Conservation (phyloP, 257 asterid genomes). For the Fraxinus excelsior region DNA sequence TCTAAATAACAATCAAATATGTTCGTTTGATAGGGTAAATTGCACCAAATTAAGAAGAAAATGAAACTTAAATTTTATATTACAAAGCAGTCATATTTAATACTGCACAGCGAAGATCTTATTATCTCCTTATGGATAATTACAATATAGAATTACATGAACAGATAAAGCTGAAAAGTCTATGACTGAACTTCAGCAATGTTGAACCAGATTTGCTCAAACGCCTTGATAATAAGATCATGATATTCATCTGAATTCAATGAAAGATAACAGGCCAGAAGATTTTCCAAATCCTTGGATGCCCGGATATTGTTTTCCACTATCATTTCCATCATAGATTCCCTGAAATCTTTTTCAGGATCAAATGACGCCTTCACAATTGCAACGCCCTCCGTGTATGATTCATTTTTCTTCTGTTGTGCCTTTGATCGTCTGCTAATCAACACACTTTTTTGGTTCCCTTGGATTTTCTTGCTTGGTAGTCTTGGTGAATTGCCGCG, state of each 20-base stretch:
- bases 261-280: slow-evolving; percentile 84
- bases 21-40: too few relatives aligned
- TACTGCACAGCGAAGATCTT: neutral
- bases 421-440: slow-evolving; percentile 17
- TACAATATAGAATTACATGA: slow-evolving; percentile 15
- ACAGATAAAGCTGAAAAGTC: neutral
- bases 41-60: too few relatives aligned
- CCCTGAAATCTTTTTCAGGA: slow-evolving; percentile 82
- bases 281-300: slow-evolving; percentile 76
- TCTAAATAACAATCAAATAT: too few relatives aligned
- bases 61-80: neutral
- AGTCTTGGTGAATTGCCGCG: slow-evolving; percentile 47
- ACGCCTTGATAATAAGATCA: slow-evolving; percentile 67
- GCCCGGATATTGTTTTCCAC: slow-evolving; percentile 70
- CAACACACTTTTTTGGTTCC: slow-evolving; percentile 38
- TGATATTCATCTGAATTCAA: slow-evolving; percentile 78
- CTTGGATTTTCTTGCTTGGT: slow-evolving; percentile 38
- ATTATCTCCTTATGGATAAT: neutral
- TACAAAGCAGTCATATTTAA: neutral
- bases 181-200: slow-evolving; percentile 35
- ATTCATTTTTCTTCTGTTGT: slow-evolving; percentile 24
- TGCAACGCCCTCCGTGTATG: slow-evolving; percentile 63
- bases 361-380: slow-evolving; percentile 83
- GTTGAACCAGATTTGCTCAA: slow-evolving; percentile 84
- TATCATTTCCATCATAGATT: slow-evolving; percentile 92